Evolutionary conservation across 176 grass and related monocot genomes (phyloP).

Genomic region (Eragrostis nindensis): DNA sequence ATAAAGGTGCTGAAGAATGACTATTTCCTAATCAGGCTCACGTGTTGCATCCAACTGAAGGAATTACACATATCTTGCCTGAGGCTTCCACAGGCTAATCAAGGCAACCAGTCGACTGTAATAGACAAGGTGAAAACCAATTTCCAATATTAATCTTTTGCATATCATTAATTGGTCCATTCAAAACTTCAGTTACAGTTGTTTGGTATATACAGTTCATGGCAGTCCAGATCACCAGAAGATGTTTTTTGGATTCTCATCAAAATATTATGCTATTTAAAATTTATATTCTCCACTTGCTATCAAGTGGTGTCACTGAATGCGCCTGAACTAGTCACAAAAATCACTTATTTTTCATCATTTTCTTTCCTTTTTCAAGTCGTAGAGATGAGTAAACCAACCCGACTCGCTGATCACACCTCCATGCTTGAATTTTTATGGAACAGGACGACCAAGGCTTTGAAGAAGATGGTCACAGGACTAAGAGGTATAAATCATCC

Average conservation of each 20-base stretch:
- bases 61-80: conserved; percentile 47
- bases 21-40: conserved; percentile 40
- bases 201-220: background rate
- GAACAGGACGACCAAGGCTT: background rate
- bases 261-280: background rate
- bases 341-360: background rate
- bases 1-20: conserved; percentile 45
- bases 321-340: background rate
- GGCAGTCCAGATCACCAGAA: background rate
- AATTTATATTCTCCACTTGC: conserved; percentile 30
- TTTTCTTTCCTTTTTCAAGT: conserved; percentile 27
- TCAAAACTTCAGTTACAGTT: background rate
- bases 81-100: conserved; percentile 45
- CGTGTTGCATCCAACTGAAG: conserved; percentile 44
- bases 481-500: conserved; percentile 5
- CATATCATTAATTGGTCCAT: background rate
- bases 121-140: conserved; percentile 31
- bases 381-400: background rate
- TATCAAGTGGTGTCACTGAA: background rate
- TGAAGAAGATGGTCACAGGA: conserved; percentile 3
- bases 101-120: conserved; percentile 10
- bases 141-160: background rate
- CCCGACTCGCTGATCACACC: background rate
- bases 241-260: background rate
- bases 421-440: conserved; percentile 13